Percentiles rank a stretch among this genome's conserved stretches.
phyloP scores from a whole-genome alignment of 768 basidiomycete genomes.

The Rossbeevera mucosa region DNA sequence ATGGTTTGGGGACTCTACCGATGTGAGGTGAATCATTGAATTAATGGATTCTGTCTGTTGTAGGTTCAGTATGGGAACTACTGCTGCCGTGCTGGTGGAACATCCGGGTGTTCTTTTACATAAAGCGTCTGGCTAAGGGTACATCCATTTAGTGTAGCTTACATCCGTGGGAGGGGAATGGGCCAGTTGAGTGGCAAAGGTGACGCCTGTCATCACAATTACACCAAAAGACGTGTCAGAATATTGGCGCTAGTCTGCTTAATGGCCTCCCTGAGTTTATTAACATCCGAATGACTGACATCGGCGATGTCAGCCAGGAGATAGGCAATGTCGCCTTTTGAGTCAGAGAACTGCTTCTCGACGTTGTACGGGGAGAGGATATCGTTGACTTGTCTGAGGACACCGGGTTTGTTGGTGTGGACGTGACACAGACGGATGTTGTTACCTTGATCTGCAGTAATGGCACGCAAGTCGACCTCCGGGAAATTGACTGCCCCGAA shows the following conservation, averaged over 20 bases:
- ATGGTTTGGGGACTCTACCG: neutral
- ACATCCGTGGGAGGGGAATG: slow-evolving; percentile 10
- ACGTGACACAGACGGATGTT: slow-evolving; percentile 91
- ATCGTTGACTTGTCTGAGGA: slow-evolving; percentile 92
- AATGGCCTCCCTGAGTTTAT: slow-evolving; percentile 73
- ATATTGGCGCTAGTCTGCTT: slow-evolving; percentile 81
- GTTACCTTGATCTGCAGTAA: slow-evolving; percentile 74
- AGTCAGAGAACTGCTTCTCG: slow-evolving; percentile 99
- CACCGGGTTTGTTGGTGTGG: slow-evolving; percentile 94
- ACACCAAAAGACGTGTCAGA: slow-evolving; percentile 80
- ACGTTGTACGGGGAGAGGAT: slow-evolving; percentile 94
- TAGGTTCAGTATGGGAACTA: slow-evolving; percentile 1
- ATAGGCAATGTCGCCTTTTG: slow-evolving; percentile 89
- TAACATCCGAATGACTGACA: slow-evolving; percentile 77
- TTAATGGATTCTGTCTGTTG: slow-evolving; percentile 12
- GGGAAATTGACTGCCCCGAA: slow-evolving; percentile 98
- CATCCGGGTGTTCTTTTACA: neutral
- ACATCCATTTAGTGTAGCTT: slow-evolving; percentile 13
- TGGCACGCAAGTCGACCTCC: slow-evolving; percentile 92
- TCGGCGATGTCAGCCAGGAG: slow-evolving; percentile 96
- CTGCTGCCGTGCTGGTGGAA: neutral
- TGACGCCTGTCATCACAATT: slow-evolving; percentile 11
- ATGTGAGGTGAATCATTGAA: slow-evolving; percentile 5
- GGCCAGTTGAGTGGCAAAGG: slow-evolving; percentile 50
- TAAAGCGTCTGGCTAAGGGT: neutral